These are phyloP conservation scores for Rubia yunnanensis DNA, from an alignment of 257 asterid species.

Conservation along the genomic window DNA sequence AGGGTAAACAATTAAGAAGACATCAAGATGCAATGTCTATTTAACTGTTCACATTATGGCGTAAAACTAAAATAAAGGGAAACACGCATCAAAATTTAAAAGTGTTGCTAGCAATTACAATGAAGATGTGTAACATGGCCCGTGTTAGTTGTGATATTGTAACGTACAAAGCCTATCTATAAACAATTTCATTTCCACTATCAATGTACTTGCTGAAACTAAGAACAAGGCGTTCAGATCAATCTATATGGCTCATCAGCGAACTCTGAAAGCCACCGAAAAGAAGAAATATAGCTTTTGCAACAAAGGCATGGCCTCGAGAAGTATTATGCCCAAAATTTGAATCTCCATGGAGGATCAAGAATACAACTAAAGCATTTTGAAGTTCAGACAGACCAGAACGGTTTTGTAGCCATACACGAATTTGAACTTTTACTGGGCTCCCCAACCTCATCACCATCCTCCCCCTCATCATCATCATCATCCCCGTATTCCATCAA, in stretches of 20 bases:
- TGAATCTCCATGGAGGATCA: neutral
- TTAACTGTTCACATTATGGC: too few relatives aligned
- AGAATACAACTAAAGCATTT: neutral
- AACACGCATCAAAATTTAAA: too few relatives aligned
- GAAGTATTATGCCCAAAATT: neutral
- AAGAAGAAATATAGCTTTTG: neutral
- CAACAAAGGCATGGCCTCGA: neutral
- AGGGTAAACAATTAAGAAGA: too few relatives aligned
- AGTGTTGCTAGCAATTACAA: too few relatives aligned
- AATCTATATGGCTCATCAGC: too few relatives aligned
- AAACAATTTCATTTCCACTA: too few relatives aligned
- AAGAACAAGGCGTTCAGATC: neutral
- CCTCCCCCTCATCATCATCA: constrained; percentile 35
- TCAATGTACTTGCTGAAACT: neutral
- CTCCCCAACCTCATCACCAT: constrained; percentile 28
- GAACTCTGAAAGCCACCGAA: neutral
- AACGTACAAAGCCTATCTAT: too few relatives aligned
- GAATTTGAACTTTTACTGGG: constrained; percentile 23
- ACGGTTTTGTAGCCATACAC: constrained; percentile 45
- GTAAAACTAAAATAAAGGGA: too few relatives aligned
- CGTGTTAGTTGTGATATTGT: too few relatives aligned
- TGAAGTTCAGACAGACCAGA: constrained; percentile 53
- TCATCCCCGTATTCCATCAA: constrained; percentile 95
- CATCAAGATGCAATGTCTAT: too few relatives aligned
- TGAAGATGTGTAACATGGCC: too few relatives aligned